Evolutionary conservation across 805 yeast species (phyloP).

Genomic region (Candida sonorensis): DNA sequence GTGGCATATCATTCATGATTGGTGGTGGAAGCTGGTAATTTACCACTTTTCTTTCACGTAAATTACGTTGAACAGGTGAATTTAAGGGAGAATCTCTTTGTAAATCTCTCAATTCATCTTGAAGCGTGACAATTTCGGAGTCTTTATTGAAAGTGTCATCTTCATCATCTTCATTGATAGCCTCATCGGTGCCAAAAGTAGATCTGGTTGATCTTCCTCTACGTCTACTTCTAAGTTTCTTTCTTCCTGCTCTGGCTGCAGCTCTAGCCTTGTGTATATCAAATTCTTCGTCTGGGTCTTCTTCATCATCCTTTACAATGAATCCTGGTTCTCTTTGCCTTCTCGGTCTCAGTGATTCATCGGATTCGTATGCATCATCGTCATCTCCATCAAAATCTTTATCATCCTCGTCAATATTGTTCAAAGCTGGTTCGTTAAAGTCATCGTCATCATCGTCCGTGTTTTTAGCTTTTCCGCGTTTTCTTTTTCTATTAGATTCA

Average conservation of each 20-base stretch:
- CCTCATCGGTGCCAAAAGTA: background rate
- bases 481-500: constrained; percentile 12
- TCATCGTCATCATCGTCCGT: constrained; percentile 24
- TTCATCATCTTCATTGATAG: constrained; percentile 5
- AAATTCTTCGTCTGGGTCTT: constrained; percentile 16
- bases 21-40: constrained; percentile 86
- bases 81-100: constrained; percentile 51
- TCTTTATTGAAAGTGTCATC: constrained; percentile 8
- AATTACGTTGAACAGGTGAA: constrained; percentile 40
- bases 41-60: constrained; percentile 64
- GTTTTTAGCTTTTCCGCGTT: constrained; percentile 7
- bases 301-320: constrained; percentile 22
- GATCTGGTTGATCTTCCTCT: constrained; percentile 1
- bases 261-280: constrained; percentile 3
- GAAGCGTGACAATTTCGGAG: constrained; percentile 33
- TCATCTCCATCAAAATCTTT: constrained; percentile 18
- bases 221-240: constrained; percentile 6
- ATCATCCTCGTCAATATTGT: constrained; percentile 22
- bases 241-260: constrained; percentile 4
- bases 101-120: constrained; percentile 61
- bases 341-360: constrained; percentile 15
- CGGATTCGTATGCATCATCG: constrained; percentile 13
- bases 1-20: constrained; percentile 37
- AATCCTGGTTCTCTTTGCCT: constrained; percentile 16
- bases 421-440: constrained; percentile 8